Base-by-base conservation (phyloP, 371 early-diverging fungal genomes). In the Aphelidium insulamus region DNA sequence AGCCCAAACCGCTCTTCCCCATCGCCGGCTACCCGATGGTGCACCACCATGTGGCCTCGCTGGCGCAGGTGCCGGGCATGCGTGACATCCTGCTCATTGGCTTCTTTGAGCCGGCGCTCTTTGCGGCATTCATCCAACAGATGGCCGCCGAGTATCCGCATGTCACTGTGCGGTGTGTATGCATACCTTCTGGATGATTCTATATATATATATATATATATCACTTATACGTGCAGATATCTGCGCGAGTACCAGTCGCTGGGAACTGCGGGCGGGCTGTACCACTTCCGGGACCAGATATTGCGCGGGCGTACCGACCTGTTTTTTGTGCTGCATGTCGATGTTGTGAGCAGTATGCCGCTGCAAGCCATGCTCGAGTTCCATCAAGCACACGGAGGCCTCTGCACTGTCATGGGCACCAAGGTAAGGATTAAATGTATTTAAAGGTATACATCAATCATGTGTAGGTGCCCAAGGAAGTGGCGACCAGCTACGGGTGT, bases 201-300 rank as follows among this genome's bases (percentile, higher is more conserved):
- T 20, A 7, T 4, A n/a, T 21, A 5, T n/a, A 26, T 15, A 26
- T 27, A 15, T 25, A 14, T 37, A 21, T 17, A 23, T 21, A 21
- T 22, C 33, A 12, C 28, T 21, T 21, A 17, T 31, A 21, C 34
- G 10, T 26, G 5, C 43, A 83, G 88, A 6, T 94, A 94, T 49
- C 66, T 94, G 38, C 79, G 90, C 30, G 95, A 94, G 55, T 94
- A 88, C 54, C 80, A 82, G 50, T 69, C 85, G 12, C 58, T 94
- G 33, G 95, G 95, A 16, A 94, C 95, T 14, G 95, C 85, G 29
- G 95, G 95, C 41, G 91, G 91, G 32, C 57, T 94, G 35, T 86
- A 83, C 60, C 95, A 94, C 49, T 94, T 94, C 70, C 74, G 95
- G 39, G 90, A 91, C 50, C 79, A 87, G 56, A 83, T 94, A 40